These are phyloP conservation scores for Allium fistulosum DNA, from an alignment of 106 monocot genomes.

Conservation along the genomic window DNA sequence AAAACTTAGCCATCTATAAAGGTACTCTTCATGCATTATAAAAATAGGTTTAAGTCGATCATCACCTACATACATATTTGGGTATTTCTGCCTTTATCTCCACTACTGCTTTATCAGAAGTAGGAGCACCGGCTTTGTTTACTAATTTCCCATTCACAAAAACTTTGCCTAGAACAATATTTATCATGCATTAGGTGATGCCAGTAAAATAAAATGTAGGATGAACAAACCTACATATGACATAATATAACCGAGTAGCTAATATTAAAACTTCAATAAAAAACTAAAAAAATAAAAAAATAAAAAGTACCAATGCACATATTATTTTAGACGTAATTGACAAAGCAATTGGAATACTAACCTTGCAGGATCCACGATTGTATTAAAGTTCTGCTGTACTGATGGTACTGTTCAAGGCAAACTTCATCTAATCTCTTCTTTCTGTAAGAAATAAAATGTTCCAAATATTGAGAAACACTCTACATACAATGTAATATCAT, in stretches of 20 bases:
- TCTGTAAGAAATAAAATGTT: conserved; percentile 18
- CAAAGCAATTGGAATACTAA: conserved; percentile 6
- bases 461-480: neutral
- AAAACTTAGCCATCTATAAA: neutral
- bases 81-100: conserved; percentile 93
- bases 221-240: neutral
- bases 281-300: neutral
- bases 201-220: no score
- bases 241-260: neutral
- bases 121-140: conserved; percentile 84
- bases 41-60: neutral
- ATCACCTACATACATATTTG: conserved; percentile 99
- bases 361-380: conserved; percentile 99
- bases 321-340: neutral
- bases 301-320: neutral
- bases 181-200: neutral
- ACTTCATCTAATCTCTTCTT: conserved; percentile 87
- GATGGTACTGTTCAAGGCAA: conserved; percentile 80
- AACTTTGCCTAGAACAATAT: conserved; percentile 63
- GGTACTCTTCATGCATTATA: no score
- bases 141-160: conserved; percentile 87
- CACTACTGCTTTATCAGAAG: conserved; percentile 81
- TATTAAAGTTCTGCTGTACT: conserved; percentile 85
- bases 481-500: neutral
- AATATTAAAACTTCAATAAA: neutral